Evolutionary conservation across 2,329 filamentous ascomycete species (phyloP), one percentile per base, ranked within the genome.

Genomic region (Dothideomycetes sp.): DNA sequence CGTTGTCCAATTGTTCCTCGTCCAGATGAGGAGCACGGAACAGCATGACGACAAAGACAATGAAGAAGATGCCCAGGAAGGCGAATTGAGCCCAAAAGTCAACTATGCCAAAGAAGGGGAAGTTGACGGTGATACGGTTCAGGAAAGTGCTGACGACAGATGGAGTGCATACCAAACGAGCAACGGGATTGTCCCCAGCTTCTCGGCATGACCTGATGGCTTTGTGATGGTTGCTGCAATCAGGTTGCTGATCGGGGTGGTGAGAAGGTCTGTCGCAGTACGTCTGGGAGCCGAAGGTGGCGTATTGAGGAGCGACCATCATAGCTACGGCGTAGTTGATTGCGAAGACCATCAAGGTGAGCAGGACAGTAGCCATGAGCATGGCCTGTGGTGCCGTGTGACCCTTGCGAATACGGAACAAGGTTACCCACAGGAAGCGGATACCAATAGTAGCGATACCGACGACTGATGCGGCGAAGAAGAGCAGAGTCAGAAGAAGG

Each of bases 31-130:
- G 88, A 1, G 86, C 79, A 29, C 82, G 78, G 70, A 96, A 81
- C 0, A 95, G 64, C 3, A 83, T 78, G 1, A 84, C 82, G 16
- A 86, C 45, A 51, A 94, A 84, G 10, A 94, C 80, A 41, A 94
- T 64, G 8, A 94, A 61, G 61, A 94, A 95, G 15, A 95, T 62
- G 17, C 57, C 71, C 30, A 98, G 64, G 65, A 98, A 96, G 10
- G 74, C 83, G 57, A 95, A 96, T 55, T 98, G 91, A 0, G 87
- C 84, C 87, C 88, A 98, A 62, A 96, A 98, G 51, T 85, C 76
- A n/a, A 96, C 67, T 9, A 82, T 78, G 9, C 91, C 91, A 55
- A 98, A 94, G 58, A 95, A 86, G 5, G 91, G 88, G 73, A 91
- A 98, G 58, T 93, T 94, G 55, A 94, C 75, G 16, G 84, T 88